Conservation (phyloP, 2,329 filamentous ascomycete species). For the Penicillium sp. region DNA sequence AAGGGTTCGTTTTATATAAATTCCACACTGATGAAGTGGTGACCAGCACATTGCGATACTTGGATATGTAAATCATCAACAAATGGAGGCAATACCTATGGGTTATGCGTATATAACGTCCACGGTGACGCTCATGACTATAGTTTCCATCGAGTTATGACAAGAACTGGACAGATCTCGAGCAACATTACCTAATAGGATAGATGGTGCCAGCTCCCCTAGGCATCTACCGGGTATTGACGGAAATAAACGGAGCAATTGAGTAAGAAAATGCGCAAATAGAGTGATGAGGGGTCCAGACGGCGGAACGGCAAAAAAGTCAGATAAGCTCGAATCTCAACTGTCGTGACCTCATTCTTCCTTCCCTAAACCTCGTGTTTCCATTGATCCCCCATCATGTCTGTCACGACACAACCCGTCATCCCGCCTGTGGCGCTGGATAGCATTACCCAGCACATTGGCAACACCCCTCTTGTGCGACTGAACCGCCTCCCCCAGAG, state of each 20-base stretch:
- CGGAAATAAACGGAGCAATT: not conserved
- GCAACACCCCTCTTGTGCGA: constrained; percentile 91
- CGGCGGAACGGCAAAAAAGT: not conserved
- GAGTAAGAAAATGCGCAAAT: not conserved
- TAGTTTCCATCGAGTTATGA: too few relatives aligned
- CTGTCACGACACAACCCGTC: constrained; percentile 50
- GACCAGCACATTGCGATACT: too few relatives aligned
- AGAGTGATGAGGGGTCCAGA: not conserved
- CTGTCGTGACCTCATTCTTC: not conserved
- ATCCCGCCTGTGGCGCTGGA: constrained; percentile 58
- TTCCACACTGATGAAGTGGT: too few relatives aligned
- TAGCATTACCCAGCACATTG: constrained; percentile 82
- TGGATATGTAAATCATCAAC: too few relatives aligned
- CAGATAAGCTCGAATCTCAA: not conserved
- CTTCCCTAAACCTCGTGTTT: not conserved
- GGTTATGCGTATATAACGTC: too few relatives aligned
- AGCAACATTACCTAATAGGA: too few relatives aligned
- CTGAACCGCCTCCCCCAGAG: constrained; percentile 92
- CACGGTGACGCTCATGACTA: too few relatives aligned
- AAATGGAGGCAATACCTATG: too few relatives aligned
- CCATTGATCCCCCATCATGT: constrained; percentile 37
- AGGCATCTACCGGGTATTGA: not conserved
- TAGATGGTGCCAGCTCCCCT: not conserved
- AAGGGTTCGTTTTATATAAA: too few relatives aligned
- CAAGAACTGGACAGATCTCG: too few relatives aligned